Conservation (phyloP, 345 rosid genomes). For the Murraya paniculata region DNA sequence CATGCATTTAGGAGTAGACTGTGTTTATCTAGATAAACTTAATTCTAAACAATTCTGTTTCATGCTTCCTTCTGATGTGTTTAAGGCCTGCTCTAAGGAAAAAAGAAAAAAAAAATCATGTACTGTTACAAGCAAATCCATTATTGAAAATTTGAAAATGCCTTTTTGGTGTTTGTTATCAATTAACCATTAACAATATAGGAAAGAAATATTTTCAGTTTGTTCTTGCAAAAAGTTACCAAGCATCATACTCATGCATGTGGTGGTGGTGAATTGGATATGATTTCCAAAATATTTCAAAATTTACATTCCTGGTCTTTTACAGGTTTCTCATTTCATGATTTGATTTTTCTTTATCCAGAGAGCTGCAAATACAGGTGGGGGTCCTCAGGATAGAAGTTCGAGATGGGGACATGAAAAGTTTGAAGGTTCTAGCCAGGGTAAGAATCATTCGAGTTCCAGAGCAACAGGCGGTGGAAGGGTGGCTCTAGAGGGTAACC, state of each 20-base stretch:
- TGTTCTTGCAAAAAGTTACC: background rate
- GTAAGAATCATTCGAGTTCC: constrained; percentile 20
- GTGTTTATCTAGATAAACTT: too few relatives aligned
- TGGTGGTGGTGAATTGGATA: background rate
- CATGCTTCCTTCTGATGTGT: too few relatives aligned
- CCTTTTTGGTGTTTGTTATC: background rate
- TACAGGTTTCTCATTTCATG: constrained; percentile 9
- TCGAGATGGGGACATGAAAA: constrained; percentile 69
- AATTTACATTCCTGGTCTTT: background rate
- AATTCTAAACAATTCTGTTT: too few relatives aligned
- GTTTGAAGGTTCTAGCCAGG: constrained; percentile 39
- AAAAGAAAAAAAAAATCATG: too few relatives aligned
- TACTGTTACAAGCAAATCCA: too few relatives aligned
- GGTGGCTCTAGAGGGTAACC: constrained; percentile 14
- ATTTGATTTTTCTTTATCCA: constrained; percentile 25
- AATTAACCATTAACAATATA: background rate
- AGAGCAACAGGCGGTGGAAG: constrained; percentile 28
- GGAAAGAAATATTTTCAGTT: background rate
- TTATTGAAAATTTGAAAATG: too few relatives aligned
- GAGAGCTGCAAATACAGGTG: constrained; percentile 88
- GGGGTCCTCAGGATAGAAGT: constrained; percentile 74
- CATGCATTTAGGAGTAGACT: too few relatives aligned
- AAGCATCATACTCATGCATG: background rate
- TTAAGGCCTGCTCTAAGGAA: too few relatives aligned
- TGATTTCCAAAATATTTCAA: background rate